These are phyloP conservation scores for Pseudohalonectria lignicola DNA, from an alignment of 2,329 filamentous ascomycete species.

Conservation along the genomic window DNA sequence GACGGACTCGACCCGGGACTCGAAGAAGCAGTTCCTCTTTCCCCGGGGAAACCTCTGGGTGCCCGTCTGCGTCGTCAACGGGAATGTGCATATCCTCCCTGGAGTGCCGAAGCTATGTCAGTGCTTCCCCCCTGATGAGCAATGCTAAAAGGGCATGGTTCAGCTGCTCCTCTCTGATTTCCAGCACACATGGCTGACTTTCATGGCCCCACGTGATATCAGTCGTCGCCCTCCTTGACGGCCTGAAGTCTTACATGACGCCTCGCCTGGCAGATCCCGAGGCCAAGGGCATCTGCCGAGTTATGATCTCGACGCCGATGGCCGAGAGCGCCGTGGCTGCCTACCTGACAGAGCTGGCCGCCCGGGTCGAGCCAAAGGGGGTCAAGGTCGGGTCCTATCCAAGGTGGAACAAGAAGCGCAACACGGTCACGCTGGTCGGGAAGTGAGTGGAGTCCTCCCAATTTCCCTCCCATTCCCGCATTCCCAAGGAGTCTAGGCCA, in stretches of 20 bases:
- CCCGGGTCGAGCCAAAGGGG: conserved; percentile 59
- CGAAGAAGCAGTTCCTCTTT: conserved; percentile 67
- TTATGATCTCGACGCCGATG: conserved; percentile 79
- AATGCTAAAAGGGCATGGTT: neutral
- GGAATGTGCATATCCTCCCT: conserved; percentile 86
- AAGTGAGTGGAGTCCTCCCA: conserved; percentile 23
- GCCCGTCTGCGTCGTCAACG: conserved; percentile 78
- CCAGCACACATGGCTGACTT: no score
- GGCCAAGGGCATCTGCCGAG: conserved; percentile 66
- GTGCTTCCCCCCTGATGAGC: conserved; percentile 16
- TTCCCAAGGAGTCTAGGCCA: no score
- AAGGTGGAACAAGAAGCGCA: conserved; percentile 75
- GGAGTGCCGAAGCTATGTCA: conserved; percentile 74
- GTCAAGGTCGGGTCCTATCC: conserved; percentile 96
- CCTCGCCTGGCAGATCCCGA: conserved; percentile 68
- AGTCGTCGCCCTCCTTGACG: conserved; percentile 67
- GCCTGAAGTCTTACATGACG: conserved; percentile 59
- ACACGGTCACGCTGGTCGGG: conserved; percentile 82
- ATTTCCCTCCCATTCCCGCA: neutral
- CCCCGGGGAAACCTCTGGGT: conserved; percentile 80
- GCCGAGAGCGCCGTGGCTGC: conserved; percentile 76
- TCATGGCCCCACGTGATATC: no score
- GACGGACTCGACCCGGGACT: conserved; percentile 53
- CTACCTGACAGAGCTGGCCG: conserved; percentile 72
- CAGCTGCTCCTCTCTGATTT: neutral